phyloP scores from a whole-genome alignment of 805 yeast species.

The Wickerhamomyces canadensis region DNA sequence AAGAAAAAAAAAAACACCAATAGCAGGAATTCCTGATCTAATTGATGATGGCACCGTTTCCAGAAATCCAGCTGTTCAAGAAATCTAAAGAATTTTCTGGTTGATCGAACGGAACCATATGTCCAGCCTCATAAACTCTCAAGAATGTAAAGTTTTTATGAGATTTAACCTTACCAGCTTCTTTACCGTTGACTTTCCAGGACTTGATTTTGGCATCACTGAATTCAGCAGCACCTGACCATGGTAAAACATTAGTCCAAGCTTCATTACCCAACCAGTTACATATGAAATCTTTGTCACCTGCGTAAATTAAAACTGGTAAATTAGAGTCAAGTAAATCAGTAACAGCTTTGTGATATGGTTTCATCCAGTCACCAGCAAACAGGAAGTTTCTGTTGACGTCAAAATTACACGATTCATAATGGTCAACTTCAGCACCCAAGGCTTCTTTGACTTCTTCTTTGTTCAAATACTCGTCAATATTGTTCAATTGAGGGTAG shows the following conservation, averaged over 20 bases:
- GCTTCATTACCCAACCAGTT: constrained; percentile 94
- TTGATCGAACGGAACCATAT: constrained; percentile 92
- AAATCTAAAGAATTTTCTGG: constrained; percentile 72
- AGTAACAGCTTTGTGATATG: constrained; percentile 72
- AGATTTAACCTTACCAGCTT: constrained; percentile 66
- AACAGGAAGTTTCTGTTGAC: constrained; percentile 76
- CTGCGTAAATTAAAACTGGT: constrained; percentile 88
- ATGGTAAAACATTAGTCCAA: constrained; percentile 73
- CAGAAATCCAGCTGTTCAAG: constrained; percentile 81
- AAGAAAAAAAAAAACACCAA: too few species aligned
- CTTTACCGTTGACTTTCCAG: constrained; percentile 44
- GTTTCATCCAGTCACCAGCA: constrained; percentile 91
- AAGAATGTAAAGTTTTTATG: constrained; percentile 70
- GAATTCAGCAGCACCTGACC: constrained; percentile 54
- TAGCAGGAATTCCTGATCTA: too few species aligned
- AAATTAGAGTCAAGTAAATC: constrained; percentile 64
- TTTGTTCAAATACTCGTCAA: constrained; percentile 73
- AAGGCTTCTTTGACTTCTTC: constrained; percentile 72
- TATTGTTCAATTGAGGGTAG: constrained; percentile 70
- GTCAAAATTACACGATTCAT: constrained; percentile 70
- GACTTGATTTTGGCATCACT: constrained; percentile 36
- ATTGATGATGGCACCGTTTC: constrained; percentile 40
- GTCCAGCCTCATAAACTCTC: constrained; percentile 87
- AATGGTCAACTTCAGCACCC: constrained; percentile 85
- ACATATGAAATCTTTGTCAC: constrained; percentile 94